Evolutionary conservation across 805 yeast species (phyloP).

Genomic region (Diddensiella transvaalensis): DNA sequence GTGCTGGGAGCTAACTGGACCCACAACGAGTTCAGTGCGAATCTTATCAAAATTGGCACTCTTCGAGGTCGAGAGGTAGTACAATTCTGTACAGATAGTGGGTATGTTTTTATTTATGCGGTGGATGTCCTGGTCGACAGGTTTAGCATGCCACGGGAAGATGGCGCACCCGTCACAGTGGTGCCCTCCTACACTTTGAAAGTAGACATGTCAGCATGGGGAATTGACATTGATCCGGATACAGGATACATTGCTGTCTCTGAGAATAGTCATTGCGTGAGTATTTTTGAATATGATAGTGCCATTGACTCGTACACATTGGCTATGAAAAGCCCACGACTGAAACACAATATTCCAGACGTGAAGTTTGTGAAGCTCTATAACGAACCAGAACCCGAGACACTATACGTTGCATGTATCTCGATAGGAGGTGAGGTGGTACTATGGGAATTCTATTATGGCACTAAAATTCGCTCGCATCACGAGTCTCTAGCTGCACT

Average conservation of each 20-base stretch:
- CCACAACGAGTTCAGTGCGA: constrained; percentile 53
- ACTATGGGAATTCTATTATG: constrained; percentile 21
- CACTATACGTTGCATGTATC: constrained; percentile 37
- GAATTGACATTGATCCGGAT: constrained; percentile 44
- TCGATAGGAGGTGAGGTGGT: constrained; percentile 43
- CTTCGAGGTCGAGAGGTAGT: constrained; percentile 43
- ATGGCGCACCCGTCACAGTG: constrained; percentile 24
- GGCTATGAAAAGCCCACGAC: constrained; percentile 38
- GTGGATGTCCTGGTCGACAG: constrained; percentile 28
- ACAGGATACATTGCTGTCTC: constrained; percentile 45
- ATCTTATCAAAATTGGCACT: constrained; percentile 41
- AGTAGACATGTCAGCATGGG: constrained; percentile 51
- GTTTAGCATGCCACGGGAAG: background rate
- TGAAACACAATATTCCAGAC: constrained; percentile 57
- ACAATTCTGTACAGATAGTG: constrained; percentile 54
- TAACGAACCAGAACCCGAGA: constrained; percentile 18
- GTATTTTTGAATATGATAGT: constrained; percentile 6
- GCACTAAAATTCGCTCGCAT: constrained; percentile 3
- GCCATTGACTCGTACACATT: constrained; percentile 4
- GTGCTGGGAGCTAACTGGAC: constrained; percentile 49
- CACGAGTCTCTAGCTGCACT: background rate
- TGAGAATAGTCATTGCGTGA: background rate
- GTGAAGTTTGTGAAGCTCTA: constrained; percentile 39
- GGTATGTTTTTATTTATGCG: constrained; percentile 33
- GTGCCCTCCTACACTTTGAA: constrained; percentile 5